Evolutionary conservation across 2,329 filamentous ascomycete genomes (phyloP).

Genomic region (Paraphaeosphaeria minitans): DNA sequence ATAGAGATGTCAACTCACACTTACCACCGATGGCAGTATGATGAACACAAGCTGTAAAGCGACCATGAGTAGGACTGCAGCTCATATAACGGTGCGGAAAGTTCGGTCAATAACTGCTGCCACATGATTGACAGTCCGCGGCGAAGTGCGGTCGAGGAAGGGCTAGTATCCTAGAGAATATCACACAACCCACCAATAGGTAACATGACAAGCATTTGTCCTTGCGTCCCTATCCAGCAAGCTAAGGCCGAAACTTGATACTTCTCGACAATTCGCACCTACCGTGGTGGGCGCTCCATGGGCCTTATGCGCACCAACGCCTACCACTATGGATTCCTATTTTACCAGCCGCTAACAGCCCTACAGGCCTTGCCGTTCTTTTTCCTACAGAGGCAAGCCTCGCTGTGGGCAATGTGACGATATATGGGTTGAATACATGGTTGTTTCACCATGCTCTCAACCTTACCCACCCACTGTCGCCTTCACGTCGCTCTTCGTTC

Average conservation of each 20-base stretch:
- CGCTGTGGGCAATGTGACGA: not conserved
- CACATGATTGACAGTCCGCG: not conserved
- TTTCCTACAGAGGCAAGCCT: not conserved
- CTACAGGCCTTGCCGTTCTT: not conserved
- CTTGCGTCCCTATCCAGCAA: not conserved
- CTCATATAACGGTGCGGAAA: not conserved
- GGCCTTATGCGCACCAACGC: not conserved
- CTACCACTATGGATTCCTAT: not conserved
- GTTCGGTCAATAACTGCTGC: not conserved
- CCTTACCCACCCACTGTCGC: not conserved
- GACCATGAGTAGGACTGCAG: too few relatives aligned
- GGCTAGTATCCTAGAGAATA: not conserved
- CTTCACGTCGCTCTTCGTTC: not conserved
- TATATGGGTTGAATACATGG: not conserved
- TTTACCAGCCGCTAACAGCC: not conserved
- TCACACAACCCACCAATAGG: not conserved
- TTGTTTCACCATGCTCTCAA: not conserved
- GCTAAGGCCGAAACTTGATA: not conserved
- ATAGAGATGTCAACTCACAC: not conserved
- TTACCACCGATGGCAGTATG: not conserved
- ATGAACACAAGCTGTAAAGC: not conserved
- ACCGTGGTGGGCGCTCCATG: not conserved
- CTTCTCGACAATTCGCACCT: not conserved
- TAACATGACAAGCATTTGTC: not conserved
- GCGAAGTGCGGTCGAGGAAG: not conserved